These are phyloP conservation scores for Yarrowia osloensis DNA, from an alignment of 805 yeast species.

Conservation along the genomic window DNA sequence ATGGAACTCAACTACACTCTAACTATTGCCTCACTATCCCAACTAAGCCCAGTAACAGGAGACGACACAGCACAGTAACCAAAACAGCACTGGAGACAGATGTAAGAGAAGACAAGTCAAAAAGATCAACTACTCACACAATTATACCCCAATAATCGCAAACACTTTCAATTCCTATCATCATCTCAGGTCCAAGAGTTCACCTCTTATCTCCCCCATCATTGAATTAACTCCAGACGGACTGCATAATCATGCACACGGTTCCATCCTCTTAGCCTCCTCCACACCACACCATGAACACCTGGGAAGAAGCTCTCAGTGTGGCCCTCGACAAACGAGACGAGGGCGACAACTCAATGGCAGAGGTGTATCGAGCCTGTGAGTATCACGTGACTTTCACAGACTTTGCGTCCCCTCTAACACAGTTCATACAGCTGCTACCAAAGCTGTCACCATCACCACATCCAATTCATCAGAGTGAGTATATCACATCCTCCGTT, in stretches of 20 bases:
- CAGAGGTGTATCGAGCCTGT: conserved; percentile 16
- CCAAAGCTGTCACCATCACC: background rate
- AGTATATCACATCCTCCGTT: background rate
- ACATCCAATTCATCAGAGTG: background rate
- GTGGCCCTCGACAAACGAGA: conserved; percentile 18
- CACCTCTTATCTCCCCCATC: no score
- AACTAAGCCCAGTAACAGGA: no score
- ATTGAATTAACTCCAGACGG: background rate
- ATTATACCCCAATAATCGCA: no score
- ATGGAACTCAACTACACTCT: no score
- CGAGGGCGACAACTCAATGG: background rate
- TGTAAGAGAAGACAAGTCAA: no score
- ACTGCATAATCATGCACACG: conserved; percentile 16
- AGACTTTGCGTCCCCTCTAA: background rate
- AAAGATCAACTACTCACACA: no score
- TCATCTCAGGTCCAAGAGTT: no score
- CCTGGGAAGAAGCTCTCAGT: conserved; percentile 7
- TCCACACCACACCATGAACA: conserved; percentile 14
- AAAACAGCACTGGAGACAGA: no score
- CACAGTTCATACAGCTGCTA: conserved; percentile 23
- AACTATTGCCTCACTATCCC: no score
- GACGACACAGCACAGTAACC: no score
- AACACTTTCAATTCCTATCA: no score
- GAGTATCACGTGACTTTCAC: background rate
- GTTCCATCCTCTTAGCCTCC: background rate